phyloP scores from a whole-genome alignment of 306 rosid genomes.

The Hippophae rhamnoides region DNA sequence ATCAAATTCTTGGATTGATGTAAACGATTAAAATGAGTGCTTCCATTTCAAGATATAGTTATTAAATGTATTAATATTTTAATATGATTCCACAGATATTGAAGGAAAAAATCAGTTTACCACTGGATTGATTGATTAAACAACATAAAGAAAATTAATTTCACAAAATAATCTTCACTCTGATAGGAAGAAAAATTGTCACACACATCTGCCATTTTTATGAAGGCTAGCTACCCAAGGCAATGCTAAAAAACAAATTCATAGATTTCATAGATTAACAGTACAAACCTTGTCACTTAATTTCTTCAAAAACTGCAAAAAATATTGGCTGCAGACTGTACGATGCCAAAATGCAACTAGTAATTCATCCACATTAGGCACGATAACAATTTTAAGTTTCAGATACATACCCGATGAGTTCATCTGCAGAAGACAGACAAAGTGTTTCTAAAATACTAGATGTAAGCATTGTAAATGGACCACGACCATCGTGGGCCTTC shows the following conservation, averaged over 20 bases:
- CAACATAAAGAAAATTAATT: neutral
- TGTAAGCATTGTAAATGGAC: conserved; percentile 59
- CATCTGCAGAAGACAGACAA: conserved; percentile 68
- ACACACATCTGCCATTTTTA: conserved; percentile 1
- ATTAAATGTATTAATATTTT: neutral
- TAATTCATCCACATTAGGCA: neutral
- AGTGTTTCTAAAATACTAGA: conserved; percentile 42
- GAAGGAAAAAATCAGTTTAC: neutral
- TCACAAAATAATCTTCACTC: neutral
- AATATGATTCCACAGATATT: neutral
- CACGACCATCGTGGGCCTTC: conserved; percentile 78
- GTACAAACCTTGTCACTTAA: conserved; percentile 9
- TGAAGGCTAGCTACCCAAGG: neutral
- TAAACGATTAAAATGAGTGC: neutral
- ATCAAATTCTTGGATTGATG: neutral
- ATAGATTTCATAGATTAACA: conserved; percentile 4
- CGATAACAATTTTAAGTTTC: neutral
- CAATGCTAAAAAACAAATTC: conserved; percentile 4
- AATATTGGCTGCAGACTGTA: conserved; percentile 13
- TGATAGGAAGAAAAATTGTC: neutral
- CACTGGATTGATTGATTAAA: neutral
- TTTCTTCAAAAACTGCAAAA: conserved; percentile 6
- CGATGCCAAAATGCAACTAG: conserved; percentile 15
- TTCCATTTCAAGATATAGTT: neutral
- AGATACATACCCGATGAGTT: conserved; percentile 59